Evolutionary conservation across 257 asterid genomes (phyloP), one percentile per base, ranked within the genome.

Genomic region (Ocimum tenuiflorum): DNA sequence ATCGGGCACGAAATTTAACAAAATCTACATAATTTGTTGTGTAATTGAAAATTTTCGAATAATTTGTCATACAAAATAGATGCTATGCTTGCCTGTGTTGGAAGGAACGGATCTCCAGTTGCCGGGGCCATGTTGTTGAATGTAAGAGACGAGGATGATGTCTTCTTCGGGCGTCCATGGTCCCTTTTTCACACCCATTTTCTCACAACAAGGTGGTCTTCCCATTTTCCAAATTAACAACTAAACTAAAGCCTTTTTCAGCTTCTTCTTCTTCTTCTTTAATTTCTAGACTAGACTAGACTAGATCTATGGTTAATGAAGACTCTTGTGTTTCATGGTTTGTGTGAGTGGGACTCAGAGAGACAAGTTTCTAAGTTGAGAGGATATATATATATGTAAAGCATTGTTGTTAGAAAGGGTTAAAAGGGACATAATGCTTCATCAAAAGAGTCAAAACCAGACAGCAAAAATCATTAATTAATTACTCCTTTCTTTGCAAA

Each of bases 91-190:
- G 86, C 96, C 95, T 69, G 96, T 80, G 78, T 85, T 80, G 27
- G 83, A 69, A 60, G 95, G 95, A 71, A 89, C 83, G 15, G 83
- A 79, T 65, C 95, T 83, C 96, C 96, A 89, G 64, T 89, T 89
- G 1, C 86, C 91, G 50, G 95, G 94, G 22, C 96, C 96, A 74
- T 86, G 82, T 74, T 85, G 77, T 81, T 89, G 96, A 79, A 89
- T 85, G 77, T 89, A 89, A 19, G 91, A 80, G 46, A 89, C 96
- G 75, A 89, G 67, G 74, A 81, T 77, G 78, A 89, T 89, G 73
- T 89, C 96, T 61, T 89, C 96, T 77, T 89, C 96, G 1, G 96
- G 96, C 35, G 96, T 89, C 96, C 96, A 89, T 38, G 95, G 95
- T 29, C 96, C 96, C 79, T 89, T 89, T 64, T 89, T 87, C 77